phyloP scores from a whole-genome alignment of 2,329 filamentous ascomycete species.

The Massarina eburnea region DNA sequence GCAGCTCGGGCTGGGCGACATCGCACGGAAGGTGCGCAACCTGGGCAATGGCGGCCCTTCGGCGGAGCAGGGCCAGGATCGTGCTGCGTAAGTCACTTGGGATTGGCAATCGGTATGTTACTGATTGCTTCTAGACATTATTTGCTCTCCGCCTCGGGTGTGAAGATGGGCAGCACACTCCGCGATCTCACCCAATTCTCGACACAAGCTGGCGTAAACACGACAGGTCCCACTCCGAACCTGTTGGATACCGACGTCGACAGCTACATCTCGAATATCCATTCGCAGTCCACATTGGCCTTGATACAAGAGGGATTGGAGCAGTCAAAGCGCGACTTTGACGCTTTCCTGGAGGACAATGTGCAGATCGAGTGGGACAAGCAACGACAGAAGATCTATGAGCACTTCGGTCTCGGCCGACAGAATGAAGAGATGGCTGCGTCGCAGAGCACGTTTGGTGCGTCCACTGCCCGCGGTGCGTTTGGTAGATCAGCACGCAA shows the following conservation, averaged over 20 bases:
- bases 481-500: conserved; percentile 56
- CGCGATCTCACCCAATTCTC: conserved; percentile 84
- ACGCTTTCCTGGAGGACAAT: conserved; percentile 90
- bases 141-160: conserved; percentile 87
- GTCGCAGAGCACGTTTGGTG: conserved; percentile 38
- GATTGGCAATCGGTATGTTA: conserved; percentile 1
- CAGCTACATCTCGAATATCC: conserved; percentile 80
- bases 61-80: conserved; percentile 48
- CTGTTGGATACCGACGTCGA: conserved; percentile 58
- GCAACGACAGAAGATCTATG: conserved; percentile 88
- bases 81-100: conserved; percentile 54
- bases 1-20: conserved; percentile 88
- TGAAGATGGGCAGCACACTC: conserved; percentile 82
- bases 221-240: conserved; percentile 40
- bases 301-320: conserved; percentile 92
- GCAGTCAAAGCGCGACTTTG: conserved; percentile 87
- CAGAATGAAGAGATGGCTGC: conserved; percentile 44
- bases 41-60: conserved; percentile 73
- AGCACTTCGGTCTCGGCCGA: conserved; percentile 83
- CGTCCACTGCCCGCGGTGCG: conserved; percentile 43
- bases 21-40: conserved; percentile 73
- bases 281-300: conserved; percentile 85
- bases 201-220: conserved; percentile 65
- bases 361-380: conserved; percentile 95
- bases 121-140: conserved; percentile 68